Conservation (phyloP, 2,329 filamentous ascomycete species). For the Microsporum ferrugineum region DNA sequence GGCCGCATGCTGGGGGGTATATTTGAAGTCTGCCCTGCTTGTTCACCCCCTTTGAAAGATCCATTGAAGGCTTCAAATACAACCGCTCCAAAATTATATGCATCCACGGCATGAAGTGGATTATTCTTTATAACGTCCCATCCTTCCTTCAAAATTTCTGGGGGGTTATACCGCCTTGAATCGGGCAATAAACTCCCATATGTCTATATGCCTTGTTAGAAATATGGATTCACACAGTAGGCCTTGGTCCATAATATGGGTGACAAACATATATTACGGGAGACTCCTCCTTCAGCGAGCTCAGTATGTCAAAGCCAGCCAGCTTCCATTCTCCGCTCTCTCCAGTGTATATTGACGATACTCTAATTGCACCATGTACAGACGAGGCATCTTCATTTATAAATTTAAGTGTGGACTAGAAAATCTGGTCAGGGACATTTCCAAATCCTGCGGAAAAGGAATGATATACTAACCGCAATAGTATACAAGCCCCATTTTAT, state of each 20-base stretch:
- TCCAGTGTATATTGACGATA: conserved; percentile 79
- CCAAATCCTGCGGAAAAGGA: neutral
- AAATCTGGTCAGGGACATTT: neutral
- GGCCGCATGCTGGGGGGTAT: conserved; percentile 81
- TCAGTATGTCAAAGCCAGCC: conserved; percentile 84
- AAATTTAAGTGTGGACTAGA: conserved; percentile 79
- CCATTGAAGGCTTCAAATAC: conserved; percentile 91
- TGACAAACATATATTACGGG: conserved; percentile 67
- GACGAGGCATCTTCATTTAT: conserved; percentile 89
- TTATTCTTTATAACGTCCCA: conserved; percentile 84
- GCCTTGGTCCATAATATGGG: neutral
- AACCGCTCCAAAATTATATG: conserved; percentile 73
- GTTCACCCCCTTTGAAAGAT: conserved; percentile 61
- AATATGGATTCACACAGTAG: neutral
- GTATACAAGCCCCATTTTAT: conserved; percentile 92
- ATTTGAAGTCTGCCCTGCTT: conserved; percentile 73
- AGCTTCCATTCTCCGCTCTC: conserved; percentile 98
- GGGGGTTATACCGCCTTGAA: conserved; percentile 69
- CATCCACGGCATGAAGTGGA: conserved; percentile 70
- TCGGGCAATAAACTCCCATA: conserved; percentile 83
- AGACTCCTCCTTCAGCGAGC: conserved; percentile 91
- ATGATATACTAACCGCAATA: conserved; percentile 51
- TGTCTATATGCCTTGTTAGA: conserved; percentile 42
- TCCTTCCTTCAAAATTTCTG: conserved; percentile 73
- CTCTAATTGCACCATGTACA: conserved; percentile 76